Percentiles rank a stretch among this genome's conserved stretches.
Evolutionary conservation across 2,329 filamentous ascomycete species (phyloP).

Genomic region (Fonsecaea nubica): DNA sequence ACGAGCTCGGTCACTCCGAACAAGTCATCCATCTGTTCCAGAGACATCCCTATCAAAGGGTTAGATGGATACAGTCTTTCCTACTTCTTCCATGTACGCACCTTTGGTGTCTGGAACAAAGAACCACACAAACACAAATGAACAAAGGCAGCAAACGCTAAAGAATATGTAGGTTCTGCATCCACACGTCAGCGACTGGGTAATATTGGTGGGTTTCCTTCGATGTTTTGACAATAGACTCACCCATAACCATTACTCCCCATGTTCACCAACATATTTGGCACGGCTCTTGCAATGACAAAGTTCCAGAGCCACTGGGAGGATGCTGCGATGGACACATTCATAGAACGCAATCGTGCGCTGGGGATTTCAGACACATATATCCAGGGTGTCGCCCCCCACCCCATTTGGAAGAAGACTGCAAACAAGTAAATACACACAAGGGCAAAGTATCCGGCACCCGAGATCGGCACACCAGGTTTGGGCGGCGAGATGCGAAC

Average conservation of each 20-base stretch:
- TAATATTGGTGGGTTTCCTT: background rate
- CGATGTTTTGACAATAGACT: background rate
- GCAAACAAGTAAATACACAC: constrained; percentile 78
- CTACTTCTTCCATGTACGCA: constrained; percentile 38
- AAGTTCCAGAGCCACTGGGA: constrained; percentile 79
- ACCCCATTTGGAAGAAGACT: constrained; percentile 69
- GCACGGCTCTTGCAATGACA: constrained; percentile 63
- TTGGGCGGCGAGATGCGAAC: constrained; percentile 65
- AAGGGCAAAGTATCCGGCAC: constrained; percentile 74
- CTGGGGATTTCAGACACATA: constrained; percentile 74
- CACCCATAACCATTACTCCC: constrained; percentile 18
- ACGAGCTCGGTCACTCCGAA: constrained; percentile 58
- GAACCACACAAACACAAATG: constrained; percentile 61
- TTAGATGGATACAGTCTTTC: background rate
- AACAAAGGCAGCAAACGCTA: constrained; percentile 46
- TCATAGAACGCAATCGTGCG: constrained; percentile 68
- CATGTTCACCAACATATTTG: constrained; percentile 59
- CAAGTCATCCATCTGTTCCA: constrained; percentile 71
- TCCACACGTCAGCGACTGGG: constrained; percentile 53
- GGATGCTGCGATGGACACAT: constrained; percentile 70
- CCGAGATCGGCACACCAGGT: constrained; percentile 58
- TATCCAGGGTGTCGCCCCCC: constrained; percentile 77
- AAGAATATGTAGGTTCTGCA: constrained; percentile 73
- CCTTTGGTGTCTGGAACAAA: constrained; percentile 76
- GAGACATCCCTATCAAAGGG: constrained; percentile 32